Conservation (phyloP, 306 rosid species). For the Corylus americana region DNA sequence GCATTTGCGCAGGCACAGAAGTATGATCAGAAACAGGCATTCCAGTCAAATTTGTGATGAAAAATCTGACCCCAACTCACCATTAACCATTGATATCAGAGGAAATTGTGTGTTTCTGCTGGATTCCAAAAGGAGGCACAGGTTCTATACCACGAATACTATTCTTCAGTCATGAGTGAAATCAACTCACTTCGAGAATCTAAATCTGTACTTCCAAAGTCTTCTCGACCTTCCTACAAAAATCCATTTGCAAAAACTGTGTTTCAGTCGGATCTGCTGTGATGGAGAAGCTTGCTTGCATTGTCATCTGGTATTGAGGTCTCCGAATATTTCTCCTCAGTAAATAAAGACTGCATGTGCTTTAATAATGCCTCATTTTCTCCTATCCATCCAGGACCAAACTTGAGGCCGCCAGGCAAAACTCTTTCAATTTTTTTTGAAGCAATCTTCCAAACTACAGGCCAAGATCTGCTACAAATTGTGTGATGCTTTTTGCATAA, state of each 20-base stretch:
- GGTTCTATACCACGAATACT: constrained; percentile 36
- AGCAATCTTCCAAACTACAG: constrained; percentile 83
- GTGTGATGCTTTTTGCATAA: constrained; percentile 80
- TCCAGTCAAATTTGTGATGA: constrained; percentile 57
- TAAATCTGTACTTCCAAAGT: constrained; percentile 35
- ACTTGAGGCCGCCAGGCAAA: constrained; percentile 56
- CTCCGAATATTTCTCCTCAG: constrained; percentile 38
- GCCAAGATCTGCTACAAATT: constrained; percentile 86
- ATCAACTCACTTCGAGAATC: constrained; percentile 45
- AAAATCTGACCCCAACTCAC: constrained; percentile 34
- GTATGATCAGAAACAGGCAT: constrained; percentile 32
- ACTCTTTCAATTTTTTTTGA: constrained; percentile 62
- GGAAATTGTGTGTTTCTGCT: constrained; percentile 41
- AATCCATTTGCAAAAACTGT: constrained; percentile 37
- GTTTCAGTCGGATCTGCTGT: constrained; percentile 35
- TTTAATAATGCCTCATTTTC: constrained; percentile 40
- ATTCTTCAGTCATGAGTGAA: constrained; percentile 19
- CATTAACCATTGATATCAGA: constrained; percentile 35
- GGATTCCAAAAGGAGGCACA: constrained; percentile 36
- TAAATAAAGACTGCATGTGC: constrained; percentile 35
- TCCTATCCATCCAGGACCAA: constrained; percentile 66
- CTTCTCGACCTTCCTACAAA: constrained; percentile 45
- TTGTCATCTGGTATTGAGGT: constrained; percentile 32
- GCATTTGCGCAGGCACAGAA: constrained; percentile 36
- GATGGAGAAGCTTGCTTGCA: constrained; percentile 32